Evolutionary conservation across 169 alveolate species (phyloP).

Genomic region (Plasmodium malariae): DNA sequence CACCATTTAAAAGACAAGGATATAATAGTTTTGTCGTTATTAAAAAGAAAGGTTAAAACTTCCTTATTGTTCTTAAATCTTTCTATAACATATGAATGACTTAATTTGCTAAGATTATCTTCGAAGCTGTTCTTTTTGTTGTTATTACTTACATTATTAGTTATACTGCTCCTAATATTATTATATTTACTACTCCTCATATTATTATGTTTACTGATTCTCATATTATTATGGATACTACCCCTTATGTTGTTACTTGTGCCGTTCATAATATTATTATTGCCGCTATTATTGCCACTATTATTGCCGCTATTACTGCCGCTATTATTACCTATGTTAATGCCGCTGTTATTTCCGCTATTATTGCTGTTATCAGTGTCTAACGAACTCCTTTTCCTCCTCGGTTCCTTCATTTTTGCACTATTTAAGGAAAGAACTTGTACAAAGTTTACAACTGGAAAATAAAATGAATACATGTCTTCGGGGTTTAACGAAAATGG

Average conservation of each 20-base stretch:
- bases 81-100: neutral
- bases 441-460: slow-evolving; percentile 27
- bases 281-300: neutral
- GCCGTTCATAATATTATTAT: neutral
- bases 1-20: slow-evolving; percentile 61
- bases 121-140: neutral
- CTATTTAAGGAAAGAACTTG: slow-evolving; percentile 19
- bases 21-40: slow-evolving; percentile 50
- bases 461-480: slow-evolving; percentile 42
- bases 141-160: neutral
- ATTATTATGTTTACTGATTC: neutral
- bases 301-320: no score
- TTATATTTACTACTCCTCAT: neutral
- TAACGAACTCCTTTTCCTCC: neutral
- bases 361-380: neutral
- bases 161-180: neutral
- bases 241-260: neutral
- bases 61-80: neutral
- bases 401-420: neutral
- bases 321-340: neutral
- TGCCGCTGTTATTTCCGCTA: neutral
- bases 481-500: slow-evolving; percentile 40
- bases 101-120: neutral
- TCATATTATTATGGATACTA: neutral
- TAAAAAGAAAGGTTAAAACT: slow-evolving; percentile 1